phyloP scores from a whole-genome alignment of 495 filamentous ascomycete genomes.

The Hypoxylon subgilvum region DNA sequence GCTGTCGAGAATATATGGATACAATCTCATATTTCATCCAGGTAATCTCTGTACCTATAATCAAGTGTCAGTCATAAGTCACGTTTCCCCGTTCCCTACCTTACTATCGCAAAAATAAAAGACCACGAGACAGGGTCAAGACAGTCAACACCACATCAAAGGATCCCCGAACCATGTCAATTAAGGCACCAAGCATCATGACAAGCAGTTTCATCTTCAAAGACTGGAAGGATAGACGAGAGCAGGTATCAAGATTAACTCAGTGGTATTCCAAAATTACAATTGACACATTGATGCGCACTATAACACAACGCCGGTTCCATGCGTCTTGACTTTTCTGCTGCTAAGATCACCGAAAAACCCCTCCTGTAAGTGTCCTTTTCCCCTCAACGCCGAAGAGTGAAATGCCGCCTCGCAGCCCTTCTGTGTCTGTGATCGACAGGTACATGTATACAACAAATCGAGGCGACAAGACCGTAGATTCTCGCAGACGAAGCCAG shows the following conservation, averaged over 20 bases:
- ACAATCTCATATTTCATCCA: too few species aligned
- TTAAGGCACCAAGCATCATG: too few species aligned
- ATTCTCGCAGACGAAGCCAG: not conserved
- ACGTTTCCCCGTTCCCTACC: too few species aligned
- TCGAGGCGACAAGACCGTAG: slow-evolving; percentile 2
- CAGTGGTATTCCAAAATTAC: slow-evolving; percentile 46
- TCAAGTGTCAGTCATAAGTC: too few species aligned
- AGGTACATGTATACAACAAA: slow-evolving; percentile 19
- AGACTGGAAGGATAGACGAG: not conserved
- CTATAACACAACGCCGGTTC: slow-evolving; percentile 30
- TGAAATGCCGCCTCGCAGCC: slow-evolving; percentile 1
- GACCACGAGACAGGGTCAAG: too few species aligned
- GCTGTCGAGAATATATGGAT: too few species aligned
- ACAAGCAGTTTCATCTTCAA: too few species aligned
- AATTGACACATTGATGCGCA: slow-evolving; percentile 37
- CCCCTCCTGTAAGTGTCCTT: slow-evolving; percentile 1
- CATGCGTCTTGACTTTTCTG: slow-evolving; percentile 19
- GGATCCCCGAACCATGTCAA: too few species aligned
- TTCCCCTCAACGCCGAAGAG: slow-evolving; percentile 8
- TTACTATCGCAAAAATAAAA: too few species aligned
- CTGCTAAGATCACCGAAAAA: slow-evolving; percentile 13
- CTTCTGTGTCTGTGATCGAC: slow-evolving; percentile 1
- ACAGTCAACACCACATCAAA: too few species aligned
- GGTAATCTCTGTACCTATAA: too few species aligned
- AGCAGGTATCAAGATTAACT: slow-evolving; percentile 4